Conservation (phyloP, 495 filamentous ascomycete genomes). For the Thermochaetoides thermophila region DNA sequence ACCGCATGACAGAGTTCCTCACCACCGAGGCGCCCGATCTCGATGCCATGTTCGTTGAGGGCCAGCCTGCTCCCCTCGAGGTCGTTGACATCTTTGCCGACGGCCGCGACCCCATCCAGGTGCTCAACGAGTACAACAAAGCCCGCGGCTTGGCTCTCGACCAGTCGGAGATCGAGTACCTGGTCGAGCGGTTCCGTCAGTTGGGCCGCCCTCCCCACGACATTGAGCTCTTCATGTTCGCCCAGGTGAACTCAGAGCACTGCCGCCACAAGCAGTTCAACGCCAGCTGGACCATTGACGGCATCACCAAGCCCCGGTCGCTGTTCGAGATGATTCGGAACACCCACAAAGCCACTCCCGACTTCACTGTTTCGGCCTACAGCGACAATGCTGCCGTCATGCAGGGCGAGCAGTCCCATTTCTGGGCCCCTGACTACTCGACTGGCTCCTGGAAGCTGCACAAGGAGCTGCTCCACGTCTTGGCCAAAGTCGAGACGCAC, state of each 20-base stretch:
- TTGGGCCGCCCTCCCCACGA: constrained; percentile 67
- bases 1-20: constrained; percentile 86
- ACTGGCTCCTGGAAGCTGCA: constrained; percentile 76
- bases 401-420: constrained; percentile 55
- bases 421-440: constrained; percentile 74
- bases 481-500: constrained; percentile 95
- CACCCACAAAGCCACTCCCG: constrained; percentile 66
- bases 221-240: constrained; percentile 98
- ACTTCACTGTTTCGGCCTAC: constrained; percentile 81
- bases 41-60: constrained; percentile 63
- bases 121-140: constrained; percentile 70
- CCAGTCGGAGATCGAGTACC: constrained; percentile 79
- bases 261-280: constrained; percentile 79
- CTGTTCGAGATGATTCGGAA: constrained; percentile 94
- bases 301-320: constrained; percentile 55
- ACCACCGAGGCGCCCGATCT: constrained; percentile 49
- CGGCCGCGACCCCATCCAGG: constrained; percentile 45
- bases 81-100: constrained; percentile 54
- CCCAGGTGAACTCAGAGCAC: constrained; percentile 84
- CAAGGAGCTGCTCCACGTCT: constrained; percentile 75
- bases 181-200: constrained; percentile 67
- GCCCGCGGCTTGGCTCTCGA: constrained; percentile 75
- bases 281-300: constrained; percentile 94
- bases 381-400: constrained; percentile 94
- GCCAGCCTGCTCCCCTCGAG: constrained; percentile 51